These are phyloP conservation scores for Malus sylvestris DNA, from an alignment of 306 rosid species.

Conservation along the genomic window DNA sequence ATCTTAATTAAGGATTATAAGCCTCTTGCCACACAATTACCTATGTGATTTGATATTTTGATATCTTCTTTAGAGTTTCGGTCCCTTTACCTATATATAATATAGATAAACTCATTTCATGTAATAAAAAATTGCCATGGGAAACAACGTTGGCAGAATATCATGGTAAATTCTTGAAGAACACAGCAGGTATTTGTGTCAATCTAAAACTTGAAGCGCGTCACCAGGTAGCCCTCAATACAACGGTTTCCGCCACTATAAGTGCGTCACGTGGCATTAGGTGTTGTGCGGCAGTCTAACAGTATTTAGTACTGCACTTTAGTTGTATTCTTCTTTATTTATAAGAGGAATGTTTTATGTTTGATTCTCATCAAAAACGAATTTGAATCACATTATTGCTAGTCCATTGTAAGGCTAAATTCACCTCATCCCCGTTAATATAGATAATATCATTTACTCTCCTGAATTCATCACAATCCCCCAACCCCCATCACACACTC, in stretches of 20 bases:
- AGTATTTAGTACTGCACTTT: not conserved
- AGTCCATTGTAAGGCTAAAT: accelerated
- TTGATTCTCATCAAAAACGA: no score
- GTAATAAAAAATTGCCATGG: not conserved
- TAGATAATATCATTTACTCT: no score
- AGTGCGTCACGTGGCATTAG: not conserved
- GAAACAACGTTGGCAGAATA: not conserved
- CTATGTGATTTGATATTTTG: no score
- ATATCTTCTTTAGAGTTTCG: no score
- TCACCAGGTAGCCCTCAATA: not conserved
- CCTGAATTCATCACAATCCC: no score
- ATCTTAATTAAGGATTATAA: no score
- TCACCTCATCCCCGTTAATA: accelerated
- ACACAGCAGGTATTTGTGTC: not conserved
- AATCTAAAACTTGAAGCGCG: not conserved
- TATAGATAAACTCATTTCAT: no score
- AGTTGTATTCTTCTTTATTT: no score
- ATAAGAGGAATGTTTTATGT: accelerated
- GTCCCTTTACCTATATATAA: no score
- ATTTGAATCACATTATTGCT: no score
- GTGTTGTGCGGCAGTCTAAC: not conserved
- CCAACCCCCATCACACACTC: no score
- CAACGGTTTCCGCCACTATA: not conserved
- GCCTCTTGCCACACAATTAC: no score
- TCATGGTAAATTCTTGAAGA: not conserved